Evolutionary conservation across 495 filamentous ascomycete genomes (phyloP).

Genomic region (Daldinia decipiens): DNA sequence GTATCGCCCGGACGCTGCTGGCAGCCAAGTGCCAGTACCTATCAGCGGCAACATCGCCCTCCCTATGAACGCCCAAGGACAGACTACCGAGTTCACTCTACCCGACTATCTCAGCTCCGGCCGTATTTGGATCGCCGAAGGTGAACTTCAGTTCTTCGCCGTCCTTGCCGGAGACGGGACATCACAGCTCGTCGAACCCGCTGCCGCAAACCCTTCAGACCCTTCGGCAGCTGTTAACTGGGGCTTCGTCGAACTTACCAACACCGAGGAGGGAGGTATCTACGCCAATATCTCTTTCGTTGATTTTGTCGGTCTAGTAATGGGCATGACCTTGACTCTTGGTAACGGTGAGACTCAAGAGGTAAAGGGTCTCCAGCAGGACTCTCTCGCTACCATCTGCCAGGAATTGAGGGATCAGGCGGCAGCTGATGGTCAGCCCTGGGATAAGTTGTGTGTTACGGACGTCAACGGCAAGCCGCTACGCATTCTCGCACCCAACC

Average conservation of each 20-base stretch:
- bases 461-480: conserved; percentile 47
- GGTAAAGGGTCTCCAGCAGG: conserved; percentile 48
- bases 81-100: conserved; percentile 52
- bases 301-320: conserved; percentile 58
- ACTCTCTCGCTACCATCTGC: conserved; percentile 53
- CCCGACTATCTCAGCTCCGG: conserved; percentile 54
- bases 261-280: conserved; percentile 50
- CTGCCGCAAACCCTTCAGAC: conserved; percentile 54
- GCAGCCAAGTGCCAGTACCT: conserved; percentile 39
- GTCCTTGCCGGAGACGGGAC: conserved; percentile 45
- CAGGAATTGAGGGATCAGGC: conserved; percentile 49
- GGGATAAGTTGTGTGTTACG: conserved; percentile 53
- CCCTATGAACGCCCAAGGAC: conserved; percentile 45
- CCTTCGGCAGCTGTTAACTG: conserved; percentile 55
- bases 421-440: conserved; percentile 49
- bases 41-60: conserved; percentile 48
- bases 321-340: conserved; percentile 53
- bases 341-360: conserved; percentile 47
- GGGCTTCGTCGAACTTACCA: conserved; percentile 60
- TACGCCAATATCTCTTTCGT: conserved; percentile 61
- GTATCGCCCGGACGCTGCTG: conserved; percentile 49
- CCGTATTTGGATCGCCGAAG: conserved; percentile 56
- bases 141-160: conserved; percentile 56
- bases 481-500: conserved; percentile 54
- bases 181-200: conserved; percentile 53